These are phyloP conservation scores for Metrosideros polymorpha DNA, from an alignment of 441 rosid species.

Conservation along the genomic window DNA sequence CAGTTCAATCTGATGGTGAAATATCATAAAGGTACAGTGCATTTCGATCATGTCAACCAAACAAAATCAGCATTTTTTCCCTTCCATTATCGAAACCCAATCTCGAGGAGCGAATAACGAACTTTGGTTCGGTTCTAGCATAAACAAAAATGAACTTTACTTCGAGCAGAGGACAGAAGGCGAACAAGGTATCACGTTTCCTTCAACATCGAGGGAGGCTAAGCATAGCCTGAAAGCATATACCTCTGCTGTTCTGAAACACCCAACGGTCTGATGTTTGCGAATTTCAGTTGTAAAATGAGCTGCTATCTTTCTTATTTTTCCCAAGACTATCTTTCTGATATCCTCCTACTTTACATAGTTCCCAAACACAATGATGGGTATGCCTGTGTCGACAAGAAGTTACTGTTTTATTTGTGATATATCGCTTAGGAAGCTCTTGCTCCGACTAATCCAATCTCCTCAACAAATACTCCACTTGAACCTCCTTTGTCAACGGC, in stretches of 20 bases:
- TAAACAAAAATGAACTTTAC: too few relatives aligned
- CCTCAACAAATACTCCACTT: slow-evolving; percentile 69
- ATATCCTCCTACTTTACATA: background rate
- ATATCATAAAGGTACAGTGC: background rate
- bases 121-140: background rate
- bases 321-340: background rate
- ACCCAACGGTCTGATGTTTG: background rate
- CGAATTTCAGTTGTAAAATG: background rate
- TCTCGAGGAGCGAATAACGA: background rate
- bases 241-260: background rate
- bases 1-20: background rate
- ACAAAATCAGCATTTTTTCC: background rate
- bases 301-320: background rate
- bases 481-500: slow-evolving; percentile 95
- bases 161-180: background rate
- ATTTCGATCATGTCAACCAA: background rate
- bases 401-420: background rate
- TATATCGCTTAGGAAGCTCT: background rate
- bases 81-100: background rate
- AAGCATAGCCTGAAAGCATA: background rate
- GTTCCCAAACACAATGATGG: background rate
- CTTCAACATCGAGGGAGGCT: background rate
- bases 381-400: background rate
- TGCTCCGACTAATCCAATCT: slow-evolving; percentile 43
- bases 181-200: background rate